These are phyloP conservation scores for Epithele typhae DNA, from an alignment of 768 basidiomycete species.

Conservation along the genomic window DNA sequence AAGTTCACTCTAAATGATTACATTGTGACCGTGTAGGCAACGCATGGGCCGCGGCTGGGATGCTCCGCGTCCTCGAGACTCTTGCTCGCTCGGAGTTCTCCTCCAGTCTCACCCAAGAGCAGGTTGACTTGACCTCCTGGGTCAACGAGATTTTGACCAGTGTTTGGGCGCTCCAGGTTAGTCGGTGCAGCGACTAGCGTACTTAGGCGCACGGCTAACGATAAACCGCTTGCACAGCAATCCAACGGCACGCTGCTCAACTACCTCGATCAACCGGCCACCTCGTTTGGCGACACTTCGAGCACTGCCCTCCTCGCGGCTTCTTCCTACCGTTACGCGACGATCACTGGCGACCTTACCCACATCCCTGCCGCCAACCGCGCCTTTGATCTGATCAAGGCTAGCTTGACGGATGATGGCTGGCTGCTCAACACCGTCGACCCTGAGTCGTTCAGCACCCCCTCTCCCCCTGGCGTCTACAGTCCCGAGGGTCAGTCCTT, in stretches of 20 bases:
- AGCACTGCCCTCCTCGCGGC: constrained; percentile 56
- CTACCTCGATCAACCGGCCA: constrained; percentile 43
- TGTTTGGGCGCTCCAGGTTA: constrained; percentile 43
- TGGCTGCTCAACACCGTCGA: constrained; percentile 46
- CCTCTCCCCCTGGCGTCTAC: constrained; percentile 29
- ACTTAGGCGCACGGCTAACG: no score
- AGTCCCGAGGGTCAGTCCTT: constrained; percentile 63
- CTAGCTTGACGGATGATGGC: constrained; percentile 35
- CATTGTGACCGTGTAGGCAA: no score
- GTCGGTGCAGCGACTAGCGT: no score
- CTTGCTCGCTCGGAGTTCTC: constrained; percentile 43
- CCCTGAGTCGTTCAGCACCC: constrained; percentile 44
- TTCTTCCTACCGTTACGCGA: constrained; percentile 50
- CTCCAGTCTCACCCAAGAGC: constrained; percentile 33
- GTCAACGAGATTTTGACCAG: constrained; percentile 46
- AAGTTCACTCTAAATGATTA: no score
- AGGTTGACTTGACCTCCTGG: constrained; percentile 45
- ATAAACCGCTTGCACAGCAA: constrained; percentile 24
- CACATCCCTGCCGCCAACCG: constrained; percentile 38
- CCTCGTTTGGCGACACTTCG: constrained; percentile 51
- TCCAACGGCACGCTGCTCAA: constrained; percentile 46
- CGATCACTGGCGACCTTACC: constrained; percentile 33
- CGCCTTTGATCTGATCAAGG: constrained; percentile 34
- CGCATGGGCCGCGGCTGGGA: constrained; percentile 69
- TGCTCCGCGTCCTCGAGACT: constrained; percentile 55